Evolutionary conservation across 371 early-diverging fungal genomes (phyloP).

Genomic region (Rhizomucor pusillus): DNA sequence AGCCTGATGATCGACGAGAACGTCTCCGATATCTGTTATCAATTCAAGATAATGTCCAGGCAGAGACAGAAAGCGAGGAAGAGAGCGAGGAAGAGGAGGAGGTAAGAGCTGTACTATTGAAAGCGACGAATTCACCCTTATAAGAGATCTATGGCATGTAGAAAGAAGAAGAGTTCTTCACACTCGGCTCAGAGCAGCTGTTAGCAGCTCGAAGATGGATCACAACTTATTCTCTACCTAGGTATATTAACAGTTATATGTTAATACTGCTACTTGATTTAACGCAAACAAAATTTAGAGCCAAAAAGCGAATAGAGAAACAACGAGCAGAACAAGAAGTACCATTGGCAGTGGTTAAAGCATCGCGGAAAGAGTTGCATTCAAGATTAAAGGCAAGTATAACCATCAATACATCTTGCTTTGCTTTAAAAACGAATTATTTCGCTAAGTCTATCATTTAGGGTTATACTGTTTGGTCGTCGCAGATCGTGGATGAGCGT

Average conservation of each 20-base stretch:
- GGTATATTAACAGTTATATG: slow-evolving; percentile 39
- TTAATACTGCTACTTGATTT: not conserved
- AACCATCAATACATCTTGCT: not conserved
- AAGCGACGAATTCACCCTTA: too few species aligned
- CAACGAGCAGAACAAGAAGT: slow-evolving; percentile 70
- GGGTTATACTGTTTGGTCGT: slow-evolving; percentile 71
- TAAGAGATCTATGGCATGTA: too few species aligned
- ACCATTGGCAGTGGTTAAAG: slow-evolving; percentile 72
- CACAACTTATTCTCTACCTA: slow-evolving; percentile 73
- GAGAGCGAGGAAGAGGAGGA: slow-evolving; percentile 15
- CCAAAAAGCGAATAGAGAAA: slow-evolving; percentile 64
- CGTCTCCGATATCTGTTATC: slow-evolving; percentile 78
- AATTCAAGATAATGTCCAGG: slow-evolving; percentile 46
- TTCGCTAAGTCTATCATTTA: slow-evolving; percentile 17
- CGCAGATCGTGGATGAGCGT: slow-evolving; percentile 91
- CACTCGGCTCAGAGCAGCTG: slow-evolving; percentile 72
- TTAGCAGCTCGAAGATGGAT: slow-evolving; percentile 73
- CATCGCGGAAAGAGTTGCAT: slow-evolving; percentile 77
- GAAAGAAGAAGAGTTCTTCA: slow-evolving; percentile 83
- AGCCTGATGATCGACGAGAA: slow-evolving; percentile 88
- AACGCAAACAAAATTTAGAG: slow-evolving; percentile 62
- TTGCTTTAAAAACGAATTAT: not conserved
- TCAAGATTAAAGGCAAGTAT: slow-evolving; percentile 59
- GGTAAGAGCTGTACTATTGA: not conserved
- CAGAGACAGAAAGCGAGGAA: slow-evolving; percentile 46